These are phyloP conservation scores for Zygosaccharomyces rouxii DNA, from an alignment of 805 yeast genomes.

Conservation along the genomic window DNA sequence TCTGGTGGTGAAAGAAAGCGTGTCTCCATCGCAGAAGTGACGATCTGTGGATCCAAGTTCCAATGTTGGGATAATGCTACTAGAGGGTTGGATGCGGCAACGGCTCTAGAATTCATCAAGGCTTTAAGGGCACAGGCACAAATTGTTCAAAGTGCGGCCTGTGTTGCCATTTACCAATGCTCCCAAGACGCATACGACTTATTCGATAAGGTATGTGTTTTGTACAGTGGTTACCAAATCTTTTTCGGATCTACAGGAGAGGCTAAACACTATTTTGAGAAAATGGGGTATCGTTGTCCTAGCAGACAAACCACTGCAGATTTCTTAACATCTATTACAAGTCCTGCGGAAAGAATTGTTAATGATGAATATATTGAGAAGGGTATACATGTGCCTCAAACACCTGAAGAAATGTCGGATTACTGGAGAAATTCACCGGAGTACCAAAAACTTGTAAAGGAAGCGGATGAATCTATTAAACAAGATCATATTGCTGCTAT, in stretches of 20 bases:
- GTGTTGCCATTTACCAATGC: slow-evolving; percentile 68
- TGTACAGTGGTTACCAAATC: slow-evolving; percentile 59
- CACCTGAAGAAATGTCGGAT: slow-evolving; percentile 57
- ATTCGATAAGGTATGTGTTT: slow-evolving; percentile 58
- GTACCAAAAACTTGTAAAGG: slow-evolving; percentile 38
- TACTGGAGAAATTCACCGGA: slow-evolving; percentile 53
- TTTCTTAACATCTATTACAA: slow-evolving; percentile 64
- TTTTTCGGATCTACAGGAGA: slow-evolving; percentile 54
- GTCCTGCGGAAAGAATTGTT: slow-evolving; percentile 52
- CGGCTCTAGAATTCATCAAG: slow-evolving; percentile 69
- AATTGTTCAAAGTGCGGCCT: slow-evolving; percentile 49
- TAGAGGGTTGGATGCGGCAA: slow-evolving; percentile 79
- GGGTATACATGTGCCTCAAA: slow-evolving; percentile 54
- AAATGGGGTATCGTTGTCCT: slow-evolving; percentile 63
- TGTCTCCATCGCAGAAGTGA: slow-evolving; percentile 76
- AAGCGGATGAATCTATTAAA: slow-evolving; percentile 42
- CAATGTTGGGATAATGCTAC: slow-evolving; percentile 82
- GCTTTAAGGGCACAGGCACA: slow-evolving; percentile 60
- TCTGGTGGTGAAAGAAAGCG: slow-evolving; percentile 86
- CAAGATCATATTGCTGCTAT: slow-evolving; percentile 23
- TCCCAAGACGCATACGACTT: slow-evolving; percentile 60
- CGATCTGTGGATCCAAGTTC: slow-evolving; percentile 58
- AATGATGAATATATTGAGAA: slow-evolving; percentile 34
- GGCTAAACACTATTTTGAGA: slow-evolving; percentile 55
- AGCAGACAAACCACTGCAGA: slow-evolving; percentile 68